Base-by-base conservation (phyloP, 1,284 basidiomycete genomes). In the Ceratobasidium sp. region DNA sequence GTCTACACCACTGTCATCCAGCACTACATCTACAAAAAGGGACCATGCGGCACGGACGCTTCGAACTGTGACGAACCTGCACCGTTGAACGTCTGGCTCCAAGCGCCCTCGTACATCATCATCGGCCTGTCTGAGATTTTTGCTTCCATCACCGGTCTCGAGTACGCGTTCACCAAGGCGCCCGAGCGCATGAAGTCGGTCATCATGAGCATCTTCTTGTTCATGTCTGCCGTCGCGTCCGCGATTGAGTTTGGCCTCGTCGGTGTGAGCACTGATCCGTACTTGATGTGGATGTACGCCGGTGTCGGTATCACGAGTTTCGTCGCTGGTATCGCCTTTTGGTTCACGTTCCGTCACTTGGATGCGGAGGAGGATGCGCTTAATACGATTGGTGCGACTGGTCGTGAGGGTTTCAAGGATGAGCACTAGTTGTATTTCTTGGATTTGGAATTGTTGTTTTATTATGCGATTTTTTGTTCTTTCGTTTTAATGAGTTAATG, bases 111-210 rank as follows among this genome's bases (percentile, higher is more conserved):
- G 33, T 75, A 79, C 61, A 79, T 84, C 58, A 80, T 84, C 68
- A 83, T 83, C 72, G 85, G 94, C 42, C 83, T 88, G 26, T 86
- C 85, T 79, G 87, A 88, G 86, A 95, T 97, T 83, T 89, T 97
- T 73, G 94, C 95, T 0, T 94, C 93, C 10, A 95, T 97, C 85
- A 96, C 95, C 23, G 85, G 86, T 71, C 83, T 88, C 81, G 95
- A 97, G 85, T 96, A 96, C 84, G 95, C 95, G n/a, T 96, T 94
- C 87, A 95, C 93, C 79, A 96, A 95, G 84, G 92, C 93, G 15
- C 93, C 94, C 13, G 91, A 88, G 85, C 94, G 94, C 85, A 95
- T 95, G 94, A 90, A 90, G 26, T 93, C 91, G 58, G 88, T 95
- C 79, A 92, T 95, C 78, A 94, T 93, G 91, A 86, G 89, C 58